Conservation (phyloP, 176 grass and related monocot genomes). For the Phragmites australis region DNA sequence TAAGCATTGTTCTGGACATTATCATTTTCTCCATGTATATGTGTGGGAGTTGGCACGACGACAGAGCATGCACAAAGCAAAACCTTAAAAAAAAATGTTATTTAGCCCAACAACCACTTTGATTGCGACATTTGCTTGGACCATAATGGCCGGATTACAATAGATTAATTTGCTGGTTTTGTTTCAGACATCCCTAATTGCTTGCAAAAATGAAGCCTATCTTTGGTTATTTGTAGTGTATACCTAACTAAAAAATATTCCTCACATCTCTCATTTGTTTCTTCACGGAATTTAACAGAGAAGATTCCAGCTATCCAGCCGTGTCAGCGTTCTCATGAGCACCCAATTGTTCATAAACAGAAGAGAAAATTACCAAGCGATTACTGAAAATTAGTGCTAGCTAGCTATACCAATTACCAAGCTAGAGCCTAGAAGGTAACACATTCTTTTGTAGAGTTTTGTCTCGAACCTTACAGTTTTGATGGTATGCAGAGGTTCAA, state of each 20-base stretch:
- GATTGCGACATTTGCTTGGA: slow-evolving; percentile 23
- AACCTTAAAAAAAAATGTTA: neutral
- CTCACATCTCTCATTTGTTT: neutral
- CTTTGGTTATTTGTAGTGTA: neutral
- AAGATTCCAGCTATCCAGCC: neutral
- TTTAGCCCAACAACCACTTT: slow-evolving; percentile 31
- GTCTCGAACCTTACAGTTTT: too few relatives aligned
- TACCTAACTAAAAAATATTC: neutral
- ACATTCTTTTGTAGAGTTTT: neutral
- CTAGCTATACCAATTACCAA: too few relatives aligned
- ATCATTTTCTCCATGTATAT: neutral
- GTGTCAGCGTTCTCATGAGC: neutral
- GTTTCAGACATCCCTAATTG: neutral
- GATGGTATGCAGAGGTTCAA: too few relatives aligned
- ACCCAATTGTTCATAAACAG: neutral
- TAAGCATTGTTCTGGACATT: neutral
- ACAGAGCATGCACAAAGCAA: neutral
- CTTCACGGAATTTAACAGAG: neutral
- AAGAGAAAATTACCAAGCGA: too few relatives aligned
- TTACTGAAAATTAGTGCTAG: neutral
- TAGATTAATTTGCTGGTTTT: neutral
- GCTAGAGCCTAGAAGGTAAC: too few relatives aligned
- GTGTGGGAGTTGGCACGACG: slow-evolving; percentile 17
- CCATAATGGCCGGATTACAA: neutral
- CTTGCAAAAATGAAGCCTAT: slow-evolving; percentile 10